These are phyloP conservation scores for Excoecaria cochinchinensis DNA, from an alignment of 345 rosid genomes.

Conservation along the genomic window DNA sequence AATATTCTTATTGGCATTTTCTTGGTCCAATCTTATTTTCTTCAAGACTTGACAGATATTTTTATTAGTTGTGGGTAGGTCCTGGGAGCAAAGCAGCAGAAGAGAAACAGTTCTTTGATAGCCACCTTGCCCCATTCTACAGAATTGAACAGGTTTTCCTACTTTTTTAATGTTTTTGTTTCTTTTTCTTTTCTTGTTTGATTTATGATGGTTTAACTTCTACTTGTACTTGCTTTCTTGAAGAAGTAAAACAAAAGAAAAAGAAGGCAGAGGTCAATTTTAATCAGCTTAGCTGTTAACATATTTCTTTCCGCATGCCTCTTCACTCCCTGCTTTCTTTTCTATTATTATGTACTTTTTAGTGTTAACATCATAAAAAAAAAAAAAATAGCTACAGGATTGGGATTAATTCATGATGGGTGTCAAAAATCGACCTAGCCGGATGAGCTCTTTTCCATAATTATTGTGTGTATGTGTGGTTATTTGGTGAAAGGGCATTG, in stretches of 20 bases:
- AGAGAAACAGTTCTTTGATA: conserved; percentile 29
- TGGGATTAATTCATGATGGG: neutral
- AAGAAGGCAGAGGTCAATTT: neutral
- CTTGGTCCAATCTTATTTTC: neutral
- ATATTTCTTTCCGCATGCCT: neutral
- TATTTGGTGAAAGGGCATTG: neutral
- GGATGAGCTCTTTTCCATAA: neutral
- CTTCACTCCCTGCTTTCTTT: neutral
- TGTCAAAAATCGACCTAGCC: neutral
- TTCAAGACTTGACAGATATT: neutral
- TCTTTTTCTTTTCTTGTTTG: neutral
- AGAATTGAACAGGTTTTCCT: conserved; percentile 30
- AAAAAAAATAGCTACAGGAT: neutral
- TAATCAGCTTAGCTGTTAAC: neutral
- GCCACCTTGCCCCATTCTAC: conserved; percentile 33
- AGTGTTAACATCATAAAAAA: too few species aligned
- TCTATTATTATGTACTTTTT: too few species aligned
- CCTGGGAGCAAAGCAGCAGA: conserved; percentile 31
- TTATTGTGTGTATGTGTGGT: neutral
- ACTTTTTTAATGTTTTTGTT: neutral
- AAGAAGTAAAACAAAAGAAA: neutral
- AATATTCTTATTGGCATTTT: neutral
- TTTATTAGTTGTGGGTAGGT: conserved; percentile 30
- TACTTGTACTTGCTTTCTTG: neutral
- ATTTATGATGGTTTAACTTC: conserved; percentile 7